Evolutionary conservation across 2,329 filamentous ascomycete genomes (phyloP).

Genomic region (Pseudocercospora eumusae): DNA sequence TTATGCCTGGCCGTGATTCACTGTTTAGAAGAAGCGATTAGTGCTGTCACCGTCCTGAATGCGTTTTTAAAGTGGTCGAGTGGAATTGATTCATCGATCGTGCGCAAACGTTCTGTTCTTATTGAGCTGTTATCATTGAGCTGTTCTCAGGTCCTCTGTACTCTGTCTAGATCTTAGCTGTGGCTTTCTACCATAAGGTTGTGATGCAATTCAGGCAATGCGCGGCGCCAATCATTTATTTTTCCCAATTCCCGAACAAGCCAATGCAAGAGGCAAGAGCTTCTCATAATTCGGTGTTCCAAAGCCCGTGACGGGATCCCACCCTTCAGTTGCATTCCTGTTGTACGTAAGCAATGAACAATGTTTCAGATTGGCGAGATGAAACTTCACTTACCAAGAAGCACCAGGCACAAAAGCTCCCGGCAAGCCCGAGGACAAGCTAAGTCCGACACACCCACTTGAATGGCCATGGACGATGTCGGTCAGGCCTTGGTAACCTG

Average conservation of each 20-base stretch:
- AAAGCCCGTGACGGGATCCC: conserved; percentile 40
- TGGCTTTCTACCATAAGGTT: neutral
- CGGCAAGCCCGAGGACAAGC: neutral
- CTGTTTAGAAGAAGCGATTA: too few species aligned
- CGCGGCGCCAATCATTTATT: neutral
- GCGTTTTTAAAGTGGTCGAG: too few species aligned
- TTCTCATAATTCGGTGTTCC: conserved; percentile 37
- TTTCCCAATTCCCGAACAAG: conserved; percentile 1
- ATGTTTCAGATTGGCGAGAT: neutral
- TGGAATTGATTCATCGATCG: too few species aligned
- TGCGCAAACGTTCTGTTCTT: too few species aligned
- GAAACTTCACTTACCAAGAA: conserved; percentile 13
- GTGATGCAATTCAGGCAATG: neutral
- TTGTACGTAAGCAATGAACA: neutral
- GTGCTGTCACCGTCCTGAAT: too few species aligned
- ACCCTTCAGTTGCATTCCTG: conserved; percentile 36
- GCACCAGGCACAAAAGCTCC: conserved; percentile 25
- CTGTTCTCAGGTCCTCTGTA: conserved; percentile 2
- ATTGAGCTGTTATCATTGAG: too few species aligned
- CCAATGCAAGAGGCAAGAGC: conserved; percentile 23
- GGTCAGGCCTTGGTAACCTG: conserved; percentile 51
- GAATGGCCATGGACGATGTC: conserved; percentile 48
- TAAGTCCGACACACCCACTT: conserved; percentile 42
- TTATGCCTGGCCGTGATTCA: too few species aligned
- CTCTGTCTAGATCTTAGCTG: neutral